Base-by-base conservation (phyloP, 2,329 filamentous ascomycete species). In the Penicillium sp. region DNA sequence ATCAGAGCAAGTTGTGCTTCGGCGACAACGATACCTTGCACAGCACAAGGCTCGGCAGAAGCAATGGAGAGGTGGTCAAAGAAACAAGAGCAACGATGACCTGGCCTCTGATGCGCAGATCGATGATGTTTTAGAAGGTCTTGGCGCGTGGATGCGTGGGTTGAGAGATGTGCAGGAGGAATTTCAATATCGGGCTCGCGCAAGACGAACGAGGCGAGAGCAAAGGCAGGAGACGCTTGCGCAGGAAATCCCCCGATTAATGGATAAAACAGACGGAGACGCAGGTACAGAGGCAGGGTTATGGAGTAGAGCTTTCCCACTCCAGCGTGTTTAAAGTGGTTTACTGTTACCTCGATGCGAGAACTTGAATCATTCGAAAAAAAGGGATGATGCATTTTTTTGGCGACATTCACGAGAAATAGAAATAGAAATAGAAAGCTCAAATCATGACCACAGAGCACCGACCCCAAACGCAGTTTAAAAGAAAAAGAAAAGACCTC, bases 201-300 rank as follows among this genome's bases (percentile, higher is more conserved):
- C 80, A 47, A 78, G 86, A 50, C 77, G 79, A 59, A 72, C 83
- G 51, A 79, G 58, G 46, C 59, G 62, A 43, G 57, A 65, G 24
- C 52, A 44, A 37, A 60, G 57, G 42, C 55, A 44, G 36, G 48
- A 34, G 14, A 34, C 18, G 31, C 31, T 20, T 10, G 31, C 18
- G 26, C 26, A 27, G 31, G 14, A 34, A 6, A 34, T 18, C 5
- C 14, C 29, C 14, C n/a, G 29, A 4, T 4, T 9, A 27, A 27
- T 1, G 14, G 14, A 32, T 10, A 34, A 34, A 9, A 11, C 16
- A 34, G 31, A 18, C 8, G 16, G 5, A 11, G 31, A 29, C n/a
- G 18, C 18, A 20, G 37, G 18, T 26, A 28, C 37, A 4, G 37
- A 40, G 16, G 23, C 37, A 8, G 35, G 35, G 10, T 10, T 37